A percentile compares a stretch with the other conserved stretches of the same genome.
Conservation (phyloP, 345 rosid genomes). For the Durio zibethinus region DNA sequence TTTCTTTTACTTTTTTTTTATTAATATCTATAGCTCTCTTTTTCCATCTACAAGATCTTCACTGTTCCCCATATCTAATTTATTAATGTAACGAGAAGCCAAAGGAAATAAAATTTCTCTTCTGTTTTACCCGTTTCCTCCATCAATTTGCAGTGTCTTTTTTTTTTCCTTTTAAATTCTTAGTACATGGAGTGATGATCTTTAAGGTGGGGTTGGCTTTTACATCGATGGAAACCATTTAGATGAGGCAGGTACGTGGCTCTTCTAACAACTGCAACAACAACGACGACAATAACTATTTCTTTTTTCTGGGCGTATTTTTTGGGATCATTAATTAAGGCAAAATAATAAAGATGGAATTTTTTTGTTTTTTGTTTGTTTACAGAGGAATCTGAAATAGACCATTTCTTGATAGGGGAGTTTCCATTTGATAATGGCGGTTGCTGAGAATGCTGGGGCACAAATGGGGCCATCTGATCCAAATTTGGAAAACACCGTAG, state of each 20-base stretch:
- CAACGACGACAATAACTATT: neutral
- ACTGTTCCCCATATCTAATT: constrained; percentile 9
- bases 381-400: constrained; percentile 28
- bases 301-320: constrained; percentile 4
- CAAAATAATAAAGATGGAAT: neutral
- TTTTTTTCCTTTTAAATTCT: neutral
- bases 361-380: constrained; percentile 3
- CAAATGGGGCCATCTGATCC: constrained; percentile 65
- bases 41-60: constrained; percentile 16
- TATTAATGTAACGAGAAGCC: neutral
- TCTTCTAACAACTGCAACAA: neutral
- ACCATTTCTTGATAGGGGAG: constrained; percentile 13
- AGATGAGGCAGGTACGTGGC: constrained; percentile 39
- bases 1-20: constrained; percentile 11
- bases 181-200: constrained; percentile 22
- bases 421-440: constrained; percentile 67
- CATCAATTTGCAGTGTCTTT: neutral
- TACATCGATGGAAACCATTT: constrained; percentile 38
- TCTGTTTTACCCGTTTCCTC: constrained; percentile 2
- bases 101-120: neutral
- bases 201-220: constrained; percentile 20
- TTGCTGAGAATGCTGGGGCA: constrained; percentile 84
- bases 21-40: neutral
- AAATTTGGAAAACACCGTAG: constrained; percentile 53
- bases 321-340: neutral